Percentiles rank a stretch among this genome's conserved stretches.
phyloP scores from a whole-genome alignment of 75 land plant species.

The Sequoia sempervirens region DNA sequence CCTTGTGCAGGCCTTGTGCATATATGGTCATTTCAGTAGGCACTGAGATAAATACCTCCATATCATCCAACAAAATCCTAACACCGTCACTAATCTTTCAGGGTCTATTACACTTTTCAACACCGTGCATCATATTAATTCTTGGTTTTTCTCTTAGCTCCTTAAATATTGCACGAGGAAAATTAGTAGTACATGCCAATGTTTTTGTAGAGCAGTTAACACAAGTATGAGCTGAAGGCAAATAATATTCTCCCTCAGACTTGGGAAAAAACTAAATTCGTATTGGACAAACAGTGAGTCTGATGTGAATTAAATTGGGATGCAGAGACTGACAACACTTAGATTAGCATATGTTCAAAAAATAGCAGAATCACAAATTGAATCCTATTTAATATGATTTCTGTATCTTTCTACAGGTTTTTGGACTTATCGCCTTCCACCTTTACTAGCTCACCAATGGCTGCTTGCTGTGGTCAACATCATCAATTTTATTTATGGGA shows the following conservation, averaged over 20 bases:
- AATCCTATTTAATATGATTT: neutral
- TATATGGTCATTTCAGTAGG: neutral
- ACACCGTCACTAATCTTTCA: too few species aligned
- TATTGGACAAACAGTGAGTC: neutral
- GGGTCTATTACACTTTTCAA: too few species aligned
- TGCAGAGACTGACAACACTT: neutral
- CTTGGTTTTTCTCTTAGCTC: too few species aligned
- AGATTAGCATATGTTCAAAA: neutral
- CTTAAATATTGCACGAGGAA: neutral
- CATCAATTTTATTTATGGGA: neutral
- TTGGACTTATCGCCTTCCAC: neutral
- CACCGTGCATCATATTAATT: too few species aligned
- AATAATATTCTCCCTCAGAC: neutral
- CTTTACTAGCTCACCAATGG: neutral
- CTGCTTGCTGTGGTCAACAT: neutral
- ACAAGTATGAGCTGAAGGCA: neutral
- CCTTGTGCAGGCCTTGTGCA: neutral
- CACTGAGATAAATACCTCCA: neutral
- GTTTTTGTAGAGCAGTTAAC: neutral
- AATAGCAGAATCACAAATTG: neutral
- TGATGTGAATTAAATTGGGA: neutral
- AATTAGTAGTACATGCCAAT: neutral
- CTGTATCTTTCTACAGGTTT: neutral
- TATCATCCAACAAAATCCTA: neutral
- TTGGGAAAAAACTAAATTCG: neutral